These are phyloP conservation scores for Claviceps sp. DNA, from an alignment of 2,329 filamentous ascomycete species.

Conservation along the genomic window DNA sequence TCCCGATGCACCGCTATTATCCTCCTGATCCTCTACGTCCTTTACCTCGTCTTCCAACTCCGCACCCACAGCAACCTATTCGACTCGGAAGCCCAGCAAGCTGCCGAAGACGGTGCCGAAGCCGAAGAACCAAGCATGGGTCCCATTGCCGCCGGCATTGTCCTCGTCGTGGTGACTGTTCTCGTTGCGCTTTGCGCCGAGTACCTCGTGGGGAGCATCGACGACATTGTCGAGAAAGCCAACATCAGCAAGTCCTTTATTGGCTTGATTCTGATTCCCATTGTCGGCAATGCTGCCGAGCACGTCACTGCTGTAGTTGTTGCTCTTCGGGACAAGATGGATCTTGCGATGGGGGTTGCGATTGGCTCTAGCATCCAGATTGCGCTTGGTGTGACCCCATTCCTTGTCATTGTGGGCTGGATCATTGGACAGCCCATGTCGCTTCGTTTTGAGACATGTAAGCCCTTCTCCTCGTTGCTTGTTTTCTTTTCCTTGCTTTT, in stretches of 20 bases:
- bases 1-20: constrained; percentile 68
- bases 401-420: constrained; percentile 71
- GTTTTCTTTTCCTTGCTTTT: not conserved
- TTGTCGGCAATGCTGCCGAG: constrained; percentile 69
- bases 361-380: constrained; percentile 77
- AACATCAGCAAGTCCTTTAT: constrained; percentile 72
- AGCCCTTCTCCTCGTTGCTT: constrained; percentile 5
- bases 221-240: constrained; percentile 53
- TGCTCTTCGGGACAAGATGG: constrained; percentile 65
- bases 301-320: constrained; percentile 74
- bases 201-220: constrained; percentile 64
- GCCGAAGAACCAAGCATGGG: constrained; percentile 40
- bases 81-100: constrained; percentile 35
- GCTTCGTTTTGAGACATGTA: constrained; percentile 58
- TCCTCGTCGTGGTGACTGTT: constrained; percentile 56
- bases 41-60: constrained; percentile 70
- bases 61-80: constrained; percentile 62
- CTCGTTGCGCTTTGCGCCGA: constrained; percentile 63
- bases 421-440: constrained; percentile 61
- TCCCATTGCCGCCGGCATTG: constrained; percentile 48
- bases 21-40: constrained; percentile 57
- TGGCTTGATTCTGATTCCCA: constrained; percentile 64
- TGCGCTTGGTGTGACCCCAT: constrained; percentile 66
- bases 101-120: constrained; percentile 30
- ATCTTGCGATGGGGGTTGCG: constrained; percentile 61